Base-by-base conservation (phyloP, 2,329 filamentous ascomycete species). In the Botrytis elliptica region DNA sequence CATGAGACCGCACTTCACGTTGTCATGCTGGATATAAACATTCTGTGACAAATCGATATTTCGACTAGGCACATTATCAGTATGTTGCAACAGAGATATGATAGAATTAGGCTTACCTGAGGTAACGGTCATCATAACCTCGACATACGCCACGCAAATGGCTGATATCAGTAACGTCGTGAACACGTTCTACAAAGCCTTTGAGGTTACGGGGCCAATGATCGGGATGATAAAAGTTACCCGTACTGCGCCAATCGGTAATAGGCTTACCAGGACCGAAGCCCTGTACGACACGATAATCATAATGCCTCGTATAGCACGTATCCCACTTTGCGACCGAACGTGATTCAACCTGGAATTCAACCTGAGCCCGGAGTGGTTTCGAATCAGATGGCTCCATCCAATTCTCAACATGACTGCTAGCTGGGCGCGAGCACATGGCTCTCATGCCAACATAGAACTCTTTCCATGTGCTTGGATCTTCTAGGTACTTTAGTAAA, bases 11-110 rank as follows among this genome's bases (percentile, higher is more conserved):
- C 87, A 85, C 0, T 83, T 81, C 0, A 80, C 81, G 2, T 75
- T 81, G 69, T 88, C 85, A 1, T 81, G 81, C 18, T 86, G 85
- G 22, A 91, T 85, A 78, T 93, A 90, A 14, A 93, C 85, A 70
- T 94, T 94, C 78, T 95, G 93, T 9, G 90, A 92, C 0, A 93
- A 82, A 74, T 95, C 91, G 76, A 89, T 85, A 52, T 88, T 82
- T 79, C 20, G 81, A 78, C 79, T 88, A 85, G 85, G 83, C 6
- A 64, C 72, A 55, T 72, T 46, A 63, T 76, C 62, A 76, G 75
- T 69, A 77, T 16, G 57, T 70, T 71, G 29, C 71, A 22, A 29
- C 7, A 25, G 59, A 7, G 40, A 42, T 40, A 36, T 66, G 42
- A 36, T 44, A 36, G 70, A 70, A 40, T 38, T n/a, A n/a, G n/a